These are phyloP conservation scores for Trichocladium antarcticum DNA, from an alignment of 495 filamentous ascomycete species.

Conservation along the genomic window DNA sequence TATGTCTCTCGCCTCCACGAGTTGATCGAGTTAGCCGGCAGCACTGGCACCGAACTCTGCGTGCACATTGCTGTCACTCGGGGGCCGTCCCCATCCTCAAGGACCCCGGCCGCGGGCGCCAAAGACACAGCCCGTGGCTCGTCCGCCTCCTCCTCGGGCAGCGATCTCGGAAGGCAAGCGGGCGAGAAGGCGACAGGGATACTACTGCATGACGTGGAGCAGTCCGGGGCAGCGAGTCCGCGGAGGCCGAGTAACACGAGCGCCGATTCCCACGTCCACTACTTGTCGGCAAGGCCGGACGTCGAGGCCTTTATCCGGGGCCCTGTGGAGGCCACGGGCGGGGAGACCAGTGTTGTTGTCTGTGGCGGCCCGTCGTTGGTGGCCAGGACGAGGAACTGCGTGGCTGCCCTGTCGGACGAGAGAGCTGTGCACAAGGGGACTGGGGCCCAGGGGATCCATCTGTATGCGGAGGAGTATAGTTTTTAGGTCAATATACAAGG, in stretches of 20 bases:
- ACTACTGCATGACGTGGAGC: constrained; percentile 18
- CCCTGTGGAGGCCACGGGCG: constrained; percentile 59
- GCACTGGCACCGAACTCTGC: constrained; percentile 35
- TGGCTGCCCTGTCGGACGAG: constrained; percentile 68
- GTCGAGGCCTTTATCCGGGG: constrained; percentile 34
- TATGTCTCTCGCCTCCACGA: constrained; percentile 52
- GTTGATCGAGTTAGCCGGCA: constrained; percentile 43
- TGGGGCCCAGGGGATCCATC: constrained; percentile 62
- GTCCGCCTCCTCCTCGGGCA: constrained; percentile 14
- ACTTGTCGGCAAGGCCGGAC: constrained; percentile 32
- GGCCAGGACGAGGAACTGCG: constrained; percentile 51
- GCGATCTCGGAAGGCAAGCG: constrained; percentile 6
- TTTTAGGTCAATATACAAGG: constrained; percentile 20
- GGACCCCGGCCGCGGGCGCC: background rate
- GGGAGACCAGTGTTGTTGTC: constrained; percentile 74
- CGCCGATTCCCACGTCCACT: constrained; percentile 32
- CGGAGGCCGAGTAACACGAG: constrained; percentile 24
- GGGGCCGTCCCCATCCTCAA: constrained; percentile 14
- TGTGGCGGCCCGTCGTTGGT: constrained; percentile 64
- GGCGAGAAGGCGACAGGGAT: constrained; percentile 18
- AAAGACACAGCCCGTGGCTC: background rate
- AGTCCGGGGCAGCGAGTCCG: constrained; percentile 11
- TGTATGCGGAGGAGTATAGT: constrained; percentile 42
- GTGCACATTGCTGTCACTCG: constrained; percentile 49
- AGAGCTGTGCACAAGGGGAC: constrained; percentile 84